These are phyloP conservation scores for Saprolegnia diclina DNA, from an alignment of 352 stramenopile genomes.

Conservation along the genomic window DNA sequence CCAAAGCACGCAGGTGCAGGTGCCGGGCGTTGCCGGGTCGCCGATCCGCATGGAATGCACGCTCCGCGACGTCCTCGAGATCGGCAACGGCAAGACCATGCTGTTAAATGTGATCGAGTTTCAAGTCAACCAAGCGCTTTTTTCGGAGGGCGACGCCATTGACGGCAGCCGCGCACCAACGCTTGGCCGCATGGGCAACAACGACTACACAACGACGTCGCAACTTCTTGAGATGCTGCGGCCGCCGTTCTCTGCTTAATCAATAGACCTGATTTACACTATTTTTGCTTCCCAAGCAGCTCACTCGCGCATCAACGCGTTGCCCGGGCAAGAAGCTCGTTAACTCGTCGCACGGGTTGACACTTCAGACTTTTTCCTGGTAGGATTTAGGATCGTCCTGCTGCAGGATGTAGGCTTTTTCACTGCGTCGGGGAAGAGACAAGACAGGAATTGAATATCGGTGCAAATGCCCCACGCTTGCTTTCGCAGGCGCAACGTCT, in stretches of 20 bases:
- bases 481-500: too few relatives aligned
- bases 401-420: too few relatives aligned
- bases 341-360: too few relatives aligned
- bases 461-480: background rate
- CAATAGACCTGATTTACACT: too few relatives aligned
- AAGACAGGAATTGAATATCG: background rate
- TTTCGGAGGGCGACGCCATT: background rate
- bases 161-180: background rate
- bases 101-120: slow-evolving; percentile 2
- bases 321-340: too few relatives aligned
- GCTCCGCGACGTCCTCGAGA: slow-evolving; percentile 3
- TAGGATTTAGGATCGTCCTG: too few relatives aligned
- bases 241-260: background rate
- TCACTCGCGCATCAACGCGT: too few relatives aligned
- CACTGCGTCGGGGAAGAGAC: too few relatives aligned
- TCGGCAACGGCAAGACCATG: slow-evolving; percentile 7
- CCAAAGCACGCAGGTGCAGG: background rate
- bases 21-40: background rate
- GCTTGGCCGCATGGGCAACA: background rate
- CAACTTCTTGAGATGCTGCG: background rate
- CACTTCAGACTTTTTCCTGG: too few relatives aligned
- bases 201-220: slow-evolving; percentile 1
- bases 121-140: background rate
- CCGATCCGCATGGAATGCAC: slow-evolving; percentile 11
- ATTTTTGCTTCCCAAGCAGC: too few relatives aligned